These are phyloP conservation scores for Quercus gilva DNA, from an alignment of 306 rosid species.

Conservation along the genomic window DNA sequence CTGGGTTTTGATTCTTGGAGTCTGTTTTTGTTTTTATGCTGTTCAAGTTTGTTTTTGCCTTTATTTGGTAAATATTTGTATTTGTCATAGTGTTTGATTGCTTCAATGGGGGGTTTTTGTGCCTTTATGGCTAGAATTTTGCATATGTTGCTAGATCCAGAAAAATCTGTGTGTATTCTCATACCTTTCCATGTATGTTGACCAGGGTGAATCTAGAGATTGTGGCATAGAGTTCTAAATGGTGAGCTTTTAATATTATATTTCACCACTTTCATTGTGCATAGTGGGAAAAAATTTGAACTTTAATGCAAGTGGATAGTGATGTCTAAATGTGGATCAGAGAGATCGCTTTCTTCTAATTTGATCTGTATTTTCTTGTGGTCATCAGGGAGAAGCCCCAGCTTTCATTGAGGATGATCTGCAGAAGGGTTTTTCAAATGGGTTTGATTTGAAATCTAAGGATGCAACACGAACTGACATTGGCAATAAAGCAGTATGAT, in stretches of 20 bases:
- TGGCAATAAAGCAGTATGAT: slow-evolving; percentile 72
- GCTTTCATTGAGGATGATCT: slow-evolving; percentile 63
- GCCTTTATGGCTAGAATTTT: slow-evolving; percentile 13
- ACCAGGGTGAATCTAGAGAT: slow-evolving; percentile 58
- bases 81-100: not conserved
- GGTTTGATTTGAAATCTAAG: slow-evolving; percentile 53
- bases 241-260: slow-evolving; percentile 50
- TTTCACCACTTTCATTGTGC: not conserved
- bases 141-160: slow-evolving; percentile 41
- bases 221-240: slow-evolving; percentile 45
- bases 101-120: slow-evolving; percentile 9
- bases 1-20: slow-evolving; percentile 16
- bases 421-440: slow-evolving; percentile 49
- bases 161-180: slow-evolving; percentile 28
- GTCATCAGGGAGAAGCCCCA: slow-evolving; percentile 86
- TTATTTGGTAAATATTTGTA: not conserved
- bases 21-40: slow-evolving; percentile 8
- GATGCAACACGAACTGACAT: slow-evolving; percentile 38
- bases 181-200: slow-evolving; percentile 34
- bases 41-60: slow-evolving; percentile 22
- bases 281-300: not conserved
- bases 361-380: slow-evolving; percentile 34
- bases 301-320: slow-evolving; percentile 25
- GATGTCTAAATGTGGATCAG: slow-evolving; percentile 27
- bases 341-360: slow-evolving; percentile 23